These are phyloP conservation scores for Solanum sitiens DNA, from an alignment of 257 asterid species.

Conservation along the genomic window DNA sequence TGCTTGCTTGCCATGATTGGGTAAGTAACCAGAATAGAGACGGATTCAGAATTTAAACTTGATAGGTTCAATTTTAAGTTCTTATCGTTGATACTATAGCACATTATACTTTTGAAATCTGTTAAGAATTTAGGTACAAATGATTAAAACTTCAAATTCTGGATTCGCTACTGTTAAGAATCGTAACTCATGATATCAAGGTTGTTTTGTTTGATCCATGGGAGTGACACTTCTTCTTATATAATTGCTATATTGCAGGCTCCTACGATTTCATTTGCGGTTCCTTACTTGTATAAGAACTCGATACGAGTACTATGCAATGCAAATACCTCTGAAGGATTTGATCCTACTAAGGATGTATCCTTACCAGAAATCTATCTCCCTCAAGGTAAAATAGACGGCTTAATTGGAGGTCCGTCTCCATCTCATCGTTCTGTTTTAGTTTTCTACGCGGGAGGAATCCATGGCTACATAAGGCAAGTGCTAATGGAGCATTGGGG, in stretches of 20 bases:
- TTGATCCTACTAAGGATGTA: conserved; percentile 39
- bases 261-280: conserved; percentile 28
- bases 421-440: conserved; percentile 29
- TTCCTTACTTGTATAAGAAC: conserved; percentile 23
- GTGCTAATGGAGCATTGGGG: conserved; percentile 45
- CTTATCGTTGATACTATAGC: background rate
- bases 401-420: conserved; percentile 42
- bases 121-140: background rate
- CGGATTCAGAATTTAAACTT: background rate
- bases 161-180: background rate
- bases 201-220: background rate
- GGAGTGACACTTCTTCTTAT: background rate
- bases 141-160: background rate
- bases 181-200: background rate
- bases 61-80: background rate
- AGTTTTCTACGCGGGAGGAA: conserved; percentile 47
- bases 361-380: conserved; percentile 53
- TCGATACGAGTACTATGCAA: conserved; percentile 49
- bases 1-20: conserved; percentile 44
- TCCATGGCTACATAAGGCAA: conserved; percentile 45
- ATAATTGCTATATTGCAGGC: conserved; percentile 16
- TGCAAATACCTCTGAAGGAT: conserved; percentile 49
- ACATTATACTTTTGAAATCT: background rate
- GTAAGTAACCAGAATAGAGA: conserved; percentile 1
- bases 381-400: conserved; percentile 37